Evolutionary conservation across 345 rosid genomes (phyloP).

Genomic region (Arabis alpina): DNA sequence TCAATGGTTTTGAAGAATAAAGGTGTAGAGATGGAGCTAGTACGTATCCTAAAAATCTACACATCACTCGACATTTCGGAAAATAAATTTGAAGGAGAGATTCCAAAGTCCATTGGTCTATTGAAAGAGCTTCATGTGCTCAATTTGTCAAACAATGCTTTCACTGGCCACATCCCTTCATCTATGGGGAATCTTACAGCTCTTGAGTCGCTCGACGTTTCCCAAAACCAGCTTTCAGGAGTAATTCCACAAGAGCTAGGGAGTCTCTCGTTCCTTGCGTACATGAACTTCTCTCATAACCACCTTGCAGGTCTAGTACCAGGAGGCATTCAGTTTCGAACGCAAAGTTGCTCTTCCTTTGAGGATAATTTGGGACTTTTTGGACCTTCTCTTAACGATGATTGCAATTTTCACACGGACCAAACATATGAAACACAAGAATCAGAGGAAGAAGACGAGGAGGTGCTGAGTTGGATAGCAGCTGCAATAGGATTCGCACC

Average conservation of each 20-base stretch:
- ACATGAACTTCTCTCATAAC: conserved; percentile 27
- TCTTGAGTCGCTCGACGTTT: conserved; percentile 6
- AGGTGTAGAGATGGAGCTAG: neutral
- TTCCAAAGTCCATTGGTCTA: neutral
- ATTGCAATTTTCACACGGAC: neutral
- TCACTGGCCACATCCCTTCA: conserved; percentile 6
- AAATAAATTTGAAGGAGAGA: neutral
- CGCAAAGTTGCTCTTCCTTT: neutral
- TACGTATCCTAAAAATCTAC: neutral
- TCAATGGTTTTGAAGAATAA: neutral
- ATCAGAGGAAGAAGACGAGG: neutral
- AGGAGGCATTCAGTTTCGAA: conserved; percentile 33
- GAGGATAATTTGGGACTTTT: neutral
- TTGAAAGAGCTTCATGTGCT: neutral
- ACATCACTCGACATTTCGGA: neutral
- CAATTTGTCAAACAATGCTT: neutral
- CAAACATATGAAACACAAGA: neutral
- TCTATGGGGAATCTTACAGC: neutral
- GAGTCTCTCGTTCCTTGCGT: conserved; percentile 6
- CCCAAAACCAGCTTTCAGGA: conserved; percentile 14
- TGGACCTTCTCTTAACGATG: neutral
- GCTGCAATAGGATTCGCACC: neutral
- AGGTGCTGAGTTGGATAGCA: neutral
- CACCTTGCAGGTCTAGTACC: conserved; percentile 28
- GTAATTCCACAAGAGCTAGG: conserved; percentile 11